Base-by-base conservation (phyloP, 345 rosid genomes). In the Eutrema yunnanense region DNA sequence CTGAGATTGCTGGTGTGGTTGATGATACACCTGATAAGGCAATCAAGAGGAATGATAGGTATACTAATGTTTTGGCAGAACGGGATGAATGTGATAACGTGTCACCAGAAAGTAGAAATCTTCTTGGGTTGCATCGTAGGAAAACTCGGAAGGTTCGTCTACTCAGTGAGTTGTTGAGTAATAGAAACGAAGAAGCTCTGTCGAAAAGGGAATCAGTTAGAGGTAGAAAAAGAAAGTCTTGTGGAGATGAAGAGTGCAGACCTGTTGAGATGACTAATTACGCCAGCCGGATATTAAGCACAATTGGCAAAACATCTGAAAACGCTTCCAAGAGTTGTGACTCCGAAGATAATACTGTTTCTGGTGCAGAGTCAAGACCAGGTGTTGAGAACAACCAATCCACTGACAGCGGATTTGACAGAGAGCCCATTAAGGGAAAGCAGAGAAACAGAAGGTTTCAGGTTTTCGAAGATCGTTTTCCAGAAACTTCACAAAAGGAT, bases 71-170 rank as follows among this genome's bases (percentile, higher is more conserved):
- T 73, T 78, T 79, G 22, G 53, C 54, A 37, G 80, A 78, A 63
- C 40, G 19, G n/a, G 81, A 82, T 73, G 85, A 76, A 19, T 43
- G 53, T 41, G 79, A 77, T 74, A 62, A 68, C 58, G 73, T 68
- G 42, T 84, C 90, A 62, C 81, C 87, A 49, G 87, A 84, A 67
- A 85, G 81, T 81, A 80, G 75, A 54, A 64, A 68, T 62, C 50
- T 56, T 77, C 49, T 57, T 80, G 81, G 86, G 62, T 58, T 67
- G 58, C 87, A 75, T 64, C 86, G 86, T n/a, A 85, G 84, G 46
- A 86, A 81, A 85, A 58, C 81, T 52, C 77, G 86, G 57, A 92
- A 87, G 76, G 75, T 92, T 63, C 88, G 92, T 62, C 80, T 87
- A 53, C 81, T 92, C 41, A 84, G 88, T n/a, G 97, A 92, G 42